These are phyloP conservation scores for Eutrema heterophyllum DNA, from an alignment of 345 rosid genomes.

Conservation along the genomic window DNA sequence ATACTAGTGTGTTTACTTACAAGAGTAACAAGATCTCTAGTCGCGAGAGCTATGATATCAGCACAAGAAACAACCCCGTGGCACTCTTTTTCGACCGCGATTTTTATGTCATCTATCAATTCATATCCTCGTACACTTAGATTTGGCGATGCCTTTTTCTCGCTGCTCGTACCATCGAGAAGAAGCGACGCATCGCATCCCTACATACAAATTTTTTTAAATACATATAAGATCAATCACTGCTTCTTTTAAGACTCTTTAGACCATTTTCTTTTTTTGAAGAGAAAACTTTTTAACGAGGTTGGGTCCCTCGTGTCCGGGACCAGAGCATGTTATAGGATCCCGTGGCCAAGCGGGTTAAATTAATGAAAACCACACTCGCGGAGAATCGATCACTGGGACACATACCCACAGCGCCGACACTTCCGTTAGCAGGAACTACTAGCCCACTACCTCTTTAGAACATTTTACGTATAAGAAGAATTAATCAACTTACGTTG, in stretches of 20 bases:
- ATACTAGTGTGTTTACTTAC: constrained; percentile 26
- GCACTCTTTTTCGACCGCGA: constrained; percentile 37
- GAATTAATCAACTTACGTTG: constrained; percentile 35
- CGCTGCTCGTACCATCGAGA: constrained; percentile 34
- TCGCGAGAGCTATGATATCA: constrained; percentile 47
- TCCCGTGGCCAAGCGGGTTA: no score
- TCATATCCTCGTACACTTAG: constrained; percentile 47
- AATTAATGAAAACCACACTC: no score
- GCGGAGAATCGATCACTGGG: no score
- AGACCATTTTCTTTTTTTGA: no score
- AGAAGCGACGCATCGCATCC: constrained; percentile 67
- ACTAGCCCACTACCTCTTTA: no score
- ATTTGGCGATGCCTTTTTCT: constrained; percentile 44
- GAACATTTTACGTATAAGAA: constrained; percentile 21
- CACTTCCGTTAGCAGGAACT: no score
- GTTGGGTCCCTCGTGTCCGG: no score
- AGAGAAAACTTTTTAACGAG: no score
- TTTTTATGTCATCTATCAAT: constrained; percentile 42
- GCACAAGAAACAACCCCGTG: constrained; percentile 48
- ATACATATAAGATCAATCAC: background rate
- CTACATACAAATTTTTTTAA: constrained; percentile 17
- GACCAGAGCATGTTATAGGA: no score
- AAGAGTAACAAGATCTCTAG: constrained; percentile 53
- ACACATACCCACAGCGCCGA: no score
- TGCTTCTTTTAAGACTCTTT: background rate